These are phyloP conservation scores for Parachlorella kessleri DNA, from an alignment of 139 green algal genomes.

Conservation along the genomic window DNA sequence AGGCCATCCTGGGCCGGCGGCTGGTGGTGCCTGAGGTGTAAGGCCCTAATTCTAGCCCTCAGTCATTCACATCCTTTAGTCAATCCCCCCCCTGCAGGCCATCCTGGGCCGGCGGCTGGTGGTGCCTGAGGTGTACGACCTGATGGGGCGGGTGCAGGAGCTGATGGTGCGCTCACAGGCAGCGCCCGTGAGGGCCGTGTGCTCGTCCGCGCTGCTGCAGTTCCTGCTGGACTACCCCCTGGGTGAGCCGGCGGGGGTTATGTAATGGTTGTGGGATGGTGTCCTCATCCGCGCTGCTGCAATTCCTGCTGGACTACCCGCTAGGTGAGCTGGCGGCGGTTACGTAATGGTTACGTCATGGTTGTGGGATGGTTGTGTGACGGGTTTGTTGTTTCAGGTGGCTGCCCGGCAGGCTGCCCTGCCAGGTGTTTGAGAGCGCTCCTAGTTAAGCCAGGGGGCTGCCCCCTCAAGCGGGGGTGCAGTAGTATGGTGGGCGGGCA, in stretches of 20 bases:
- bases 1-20: conserved; percentile 71
- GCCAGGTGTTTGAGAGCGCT: too few relatives aligned
- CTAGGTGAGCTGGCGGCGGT: conserved; percentile 60
- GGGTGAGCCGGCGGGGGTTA: conserved; percentile 43
- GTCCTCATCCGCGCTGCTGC: conserved; percentile 72
- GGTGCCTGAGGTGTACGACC: conserved; percentile 91
- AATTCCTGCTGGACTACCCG: conserved; percentile 96
- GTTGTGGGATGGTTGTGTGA: not conserved
- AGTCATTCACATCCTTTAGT: not conserved
- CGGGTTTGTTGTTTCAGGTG: not conserved
- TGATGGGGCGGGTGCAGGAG: conserved; percentile 78
- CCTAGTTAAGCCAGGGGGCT: too few relatives aligned
- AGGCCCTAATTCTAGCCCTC: conserved; percentile 15
- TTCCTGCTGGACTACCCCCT: conserved; percentile 97
- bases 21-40: conserved; percentile 92
- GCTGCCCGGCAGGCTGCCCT: too few relatives aligned
- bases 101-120: conserved; percentile 79
- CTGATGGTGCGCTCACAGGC: conserved; percentile 52
- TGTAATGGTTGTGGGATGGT: too few relatives aligned
- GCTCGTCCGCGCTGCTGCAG: conserved; percentile 73
- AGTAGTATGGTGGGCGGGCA: too few relatives aligned
- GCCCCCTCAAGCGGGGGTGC: too few relatives aligned
- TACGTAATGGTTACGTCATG: too few relatives aligned
- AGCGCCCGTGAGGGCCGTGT: conserved; percentile 56
- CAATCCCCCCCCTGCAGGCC: conserved; percentile 44